Conservation (phyloP, 2,329 filamentous ascomycete genomes). For the Chaetomiaceae sp. region DNA sequence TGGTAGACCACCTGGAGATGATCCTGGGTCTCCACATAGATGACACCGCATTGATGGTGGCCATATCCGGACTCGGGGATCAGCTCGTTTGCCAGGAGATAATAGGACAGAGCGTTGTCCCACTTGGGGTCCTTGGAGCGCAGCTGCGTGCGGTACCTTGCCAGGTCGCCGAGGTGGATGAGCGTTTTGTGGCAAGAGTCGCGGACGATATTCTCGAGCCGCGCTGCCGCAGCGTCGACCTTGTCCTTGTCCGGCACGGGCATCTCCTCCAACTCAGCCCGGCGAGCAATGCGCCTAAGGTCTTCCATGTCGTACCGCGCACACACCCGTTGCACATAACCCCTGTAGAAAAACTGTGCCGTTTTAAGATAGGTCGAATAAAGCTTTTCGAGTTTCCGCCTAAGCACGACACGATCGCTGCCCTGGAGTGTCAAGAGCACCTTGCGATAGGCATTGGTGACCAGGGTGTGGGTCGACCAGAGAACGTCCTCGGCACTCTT, state of each 20-base stretch:
- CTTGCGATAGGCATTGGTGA: constrained; percentile 75
- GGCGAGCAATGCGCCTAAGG: constrained; percentile 24
- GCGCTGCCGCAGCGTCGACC: constrained; percentile 42
- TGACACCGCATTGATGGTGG: constrained; percentile 86
- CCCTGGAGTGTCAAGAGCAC: constrained; percentile 54
- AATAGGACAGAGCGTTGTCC: constrained; percentile 77
- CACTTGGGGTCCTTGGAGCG: constrained; percentile 71
- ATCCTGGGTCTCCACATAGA: constrained; percentile 71
- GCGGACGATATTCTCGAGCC: constrained; percentile 58
- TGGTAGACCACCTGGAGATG: constrained; percentile 85
- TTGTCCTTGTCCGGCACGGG: constrained; percentile 40
- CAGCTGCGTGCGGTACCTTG: constrained; percentile 75
- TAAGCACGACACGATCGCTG: constrained; percentile 53
- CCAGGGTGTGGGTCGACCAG: constrained; percentile 73
- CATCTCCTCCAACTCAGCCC: constrained; percentile 32
- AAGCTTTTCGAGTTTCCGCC: constrained; percentile 73
- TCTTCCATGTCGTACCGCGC: constrained; percentile 52
- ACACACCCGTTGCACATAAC: constrained; percentile 74
- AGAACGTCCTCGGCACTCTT: constrained; percentile 65
- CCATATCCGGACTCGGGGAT: constrained; percentile 74
- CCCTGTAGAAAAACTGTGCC: constrained; percentile 82
- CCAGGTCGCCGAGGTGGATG: constrained; percentile 83
- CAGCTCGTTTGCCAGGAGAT: constrained; percentile 73
- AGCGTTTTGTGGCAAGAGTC: constrained; percentile 77
- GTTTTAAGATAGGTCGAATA: constrained; percentile 84